Percentiles rank a stretch among this genome's conserved stretches.
Conservation (phyloP, 2,329 filamentous ascomycete species). For the Dryadomyces sulphureus region DNA sequence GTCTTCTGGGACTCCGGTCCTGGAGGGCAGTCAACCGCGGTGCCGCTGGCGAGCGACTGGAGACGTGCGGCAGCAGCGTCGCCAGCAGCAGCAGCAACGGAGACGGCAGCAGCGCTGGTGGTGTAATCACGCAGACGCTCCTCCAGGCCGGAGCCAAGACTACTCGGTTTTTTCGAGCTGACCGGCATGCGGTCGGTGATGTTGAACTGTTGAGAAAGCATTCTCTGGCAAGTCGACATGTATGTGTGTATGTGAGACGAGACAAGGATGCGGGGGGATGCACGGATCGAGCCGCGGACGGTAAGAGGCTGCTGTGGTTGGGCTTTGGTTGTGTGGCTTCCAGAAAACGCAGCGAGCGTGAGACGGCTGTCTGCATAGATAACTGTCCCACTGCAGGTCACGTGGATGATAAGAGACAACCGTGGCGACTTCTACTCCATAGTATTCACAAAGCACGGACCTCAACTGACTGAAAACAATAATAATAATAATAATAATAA, state of each 20-base stretch:
- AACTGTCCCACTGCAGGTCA: too few species aligned
- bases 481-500: too few species aligned
- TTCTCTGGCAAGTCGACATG: constrained; percentile 3
- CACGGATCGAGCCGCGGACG: neutral
- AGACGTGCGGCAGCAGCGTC: neutral
- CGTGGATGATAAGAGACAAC: too few species aligned
- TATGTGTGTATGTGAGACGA: neutral
- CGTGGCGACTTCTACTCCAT: too few species aligned
- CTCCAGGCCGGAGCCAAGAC: constrained; percentile 4
- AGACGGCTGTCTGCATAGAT: too few species aligned
- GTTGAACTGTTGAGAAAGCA: constrained; percentile 4
- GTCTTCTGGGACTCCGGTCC: constrained; percentile 3
- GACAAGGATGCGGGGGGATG: neutral
- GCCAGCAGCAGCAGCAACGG: neutral
- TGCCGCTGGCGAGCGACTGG: neutral
- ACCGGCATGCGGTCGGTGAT: neutral
- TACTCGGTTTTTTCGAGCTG: constrained; percentile 2
- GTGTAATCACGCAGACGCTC: neutral
- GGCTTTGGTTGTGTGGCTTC: too few species aligned
- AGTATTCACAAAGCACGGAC: too few species aligned
- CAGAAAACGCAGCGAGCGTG: too few species aligned
- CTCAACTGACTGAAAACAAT: too few species aligned
- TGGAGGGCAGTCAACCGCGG: constrained; percentile 1
- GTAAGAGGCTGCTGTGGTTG: neutral
- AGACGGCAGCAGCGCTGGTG: neutral